These are phyloP conservation scores for Penicillium aurantiogriseum DNA, from an alignment of 2,329 filamentous ascomycete species.

Conservation along the genomic window DNA sequence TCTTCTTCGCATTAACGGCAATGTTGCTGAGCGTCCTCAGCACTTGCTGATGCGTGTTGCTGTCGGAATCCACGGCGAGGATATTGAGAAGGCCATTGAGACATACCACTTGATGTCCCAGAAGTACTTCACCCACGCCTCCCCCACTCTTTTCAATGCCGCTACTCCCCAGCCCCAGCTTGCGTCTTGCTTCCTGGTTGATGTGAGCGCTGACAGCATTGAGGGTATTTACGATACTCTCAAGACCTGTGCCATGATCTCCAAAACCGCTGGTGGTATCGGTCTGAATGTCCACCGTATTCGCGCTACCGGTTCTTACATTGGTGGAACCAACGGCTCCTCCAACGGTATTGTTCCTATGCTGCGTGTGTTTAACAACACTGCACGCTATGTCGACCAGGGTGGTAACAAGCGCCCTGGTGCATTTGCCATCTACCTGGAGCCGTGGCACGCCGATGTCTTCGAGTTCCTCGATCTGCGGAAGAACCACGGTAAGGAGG, in stretches of 20 bases:
- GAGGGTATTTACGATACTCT: conserved; percentile 99
- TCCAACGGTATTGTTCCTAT: conserved; percentile 97
- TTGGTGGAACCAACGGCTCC: conserved; percentile 94
- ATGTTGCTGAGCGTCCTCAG: conserved; percentile 94
- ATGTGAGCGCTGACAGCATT: conserved; percentile 99
- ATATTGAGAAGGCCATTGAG: conserved; percentile 92
- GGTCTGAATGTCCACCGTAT: conserved; percentile 96
- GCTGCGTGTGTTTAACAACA: conserved; percentile 99
- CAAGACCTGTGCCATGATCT: conserved; percentile 99
- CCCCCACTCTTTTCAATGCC: conserved; percentile 96
- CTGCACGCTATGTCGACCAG: conserved; percentile 96
- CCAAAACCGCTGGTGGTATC: conserved; percentile 98
- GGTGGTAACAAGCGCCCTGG: conserved; percentile 98
- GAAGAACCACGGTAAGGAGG: conserved; percentile 99
- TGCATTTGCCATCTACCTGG: conserved; percentile 97
- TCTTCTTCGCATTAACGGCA: conserved; percentile 89
- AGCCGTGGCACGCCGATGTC: conserved; percentile 98
- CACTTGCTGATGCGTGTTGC: conserved; percentile 99
- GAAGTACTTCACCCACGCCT: conserved; percentile 98
- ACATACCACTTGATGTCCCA: conserved; percentile 99
- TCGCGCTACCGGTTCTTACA: conserved; percentile 95
- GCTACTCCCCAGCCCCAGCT: conserved; percentile 92
- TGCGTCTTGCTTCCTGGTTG: conserved; percentile 97
- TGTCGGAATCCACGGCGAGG: conserved; percentile 92
- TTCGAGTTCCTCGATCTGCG: conserved; percentile 96